Base-by-base conservation (phyloP, 202 grass and related monocot genomes). In the Setaria italica region DNA sequence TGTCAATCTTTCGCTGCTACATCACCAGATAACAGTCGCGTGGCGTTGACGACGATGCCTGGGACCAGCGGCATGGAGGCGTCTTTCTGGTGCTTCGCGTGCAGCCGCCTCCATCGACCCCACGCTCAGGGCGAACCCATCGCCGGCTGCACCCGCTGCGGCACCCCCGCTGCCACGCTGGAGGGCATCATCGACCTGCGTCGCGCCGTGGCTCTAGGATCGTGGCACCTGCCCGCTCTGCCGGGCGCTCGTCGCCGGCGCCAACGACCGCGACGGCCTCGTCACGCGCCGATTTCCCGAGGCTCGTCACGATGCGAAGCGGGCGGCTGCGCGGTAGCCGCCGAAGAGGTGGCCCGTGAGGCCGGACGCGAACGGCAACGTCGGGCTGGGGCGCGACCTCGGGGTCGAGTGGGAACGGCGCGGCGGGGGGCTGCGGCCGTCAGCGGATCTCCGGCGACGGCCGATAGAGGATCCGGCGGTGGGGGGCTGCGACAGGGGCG, bases 351-450 rank as follows among this genome's bases (percentile, higher is more conserved):
- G 83, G 64, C 89, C 74, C 17, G 82, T 55, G 79, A 93, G 85
- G 37, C 83, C 85, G 41, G 91, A 92, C 70, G 85, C 84, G 72
- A 90, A 79, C 78, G 84, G 90, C 37, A 84, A 80, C 54, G 82
- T 39, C 41, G 57, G 9, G 50, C 19, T 60, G 47, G 82, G 14
- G 32, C 51, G 67, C 53, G 41, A 70, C 48, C 14, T 49, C 30
- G 80, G 64, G 62, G 3, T 42, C 45, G 64, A n/a, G 29, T 55
- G 55, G 3, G 83, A 5, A 2, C 76, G 49, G 17, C 25, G 25
- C 25, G 0, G 25, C 25, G 25, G 25, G 0, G 25, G 25, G 25
- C 25, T 25, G 25, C 25, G 25, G 25, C 25, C 25, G 25, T 25
- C 25, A 0, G 25, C 25, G 25, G 25, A 25, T 25, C 25, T 25